A percentile compares a stretch with the other conserved stretches of the same genome.
Conservation (phyloP, 2,329 filamentous ascomycete genomes). For the Xylogone sp. region DNA sequence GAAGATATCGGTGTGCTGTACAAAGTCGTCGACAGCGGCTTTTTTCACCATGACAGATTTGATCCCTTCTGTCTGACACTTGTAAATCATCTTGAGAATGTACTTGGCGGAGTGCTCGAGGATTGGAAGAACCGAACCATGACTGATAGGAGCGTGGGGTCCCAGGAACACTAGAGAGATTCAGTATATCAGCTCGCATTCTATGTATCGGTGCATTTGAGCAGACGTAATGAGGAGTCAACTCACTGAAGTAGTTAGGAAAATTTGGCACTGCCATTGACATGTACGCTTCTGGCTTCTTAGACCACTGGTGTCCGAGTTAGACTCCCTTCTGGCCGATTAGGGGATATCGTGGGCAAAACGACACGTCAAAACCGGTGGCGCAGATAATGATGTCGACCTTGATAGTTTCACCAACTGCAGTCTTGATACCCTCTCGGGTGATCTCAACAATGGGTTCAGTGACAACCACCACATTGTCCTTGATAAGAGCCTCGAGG, state of each 20-base stretch:
- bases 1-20: constrained; percentile 41
- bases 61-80: constrained; percentile 4
- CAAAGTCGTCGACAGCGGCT: constrained; percentile 38
- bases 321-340: constrained; percentile 12
- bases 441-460: constrained; percentile 26
- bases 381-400: constrained; percentile 29
- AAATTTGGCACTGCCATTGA: neutral
- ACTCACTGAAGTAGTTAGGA: constrained; percentile 1
- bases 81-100: constrained; percentile 1
- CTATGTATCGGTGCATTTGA: neutral
- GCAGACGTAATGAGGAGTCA: neutral
- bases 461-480: constrained; percentile 24
- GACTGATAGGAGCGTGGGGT: neutral
- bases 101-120: neutral
- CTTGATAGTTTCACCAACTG: constrained; percentile 19
- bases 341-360: constrained; percentile 19
- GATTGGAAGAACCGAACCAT: constrained; percentile 1
- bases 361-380: constrained; percentile 25
- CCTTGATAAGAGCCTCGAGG: constrained; percentile 31
- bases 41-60: constrained; percentile 10
- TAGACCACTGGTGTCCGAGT: neutral
- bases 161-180: neutral
- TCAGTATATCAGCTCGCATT: neutral
- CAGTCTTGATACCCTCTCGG: constrained; percentile 26
- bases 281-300: neutral